Conservation (phyloP, 2,329 filamentous ascomycete species). For the Sclerotinia trifoliorum region DNA sequence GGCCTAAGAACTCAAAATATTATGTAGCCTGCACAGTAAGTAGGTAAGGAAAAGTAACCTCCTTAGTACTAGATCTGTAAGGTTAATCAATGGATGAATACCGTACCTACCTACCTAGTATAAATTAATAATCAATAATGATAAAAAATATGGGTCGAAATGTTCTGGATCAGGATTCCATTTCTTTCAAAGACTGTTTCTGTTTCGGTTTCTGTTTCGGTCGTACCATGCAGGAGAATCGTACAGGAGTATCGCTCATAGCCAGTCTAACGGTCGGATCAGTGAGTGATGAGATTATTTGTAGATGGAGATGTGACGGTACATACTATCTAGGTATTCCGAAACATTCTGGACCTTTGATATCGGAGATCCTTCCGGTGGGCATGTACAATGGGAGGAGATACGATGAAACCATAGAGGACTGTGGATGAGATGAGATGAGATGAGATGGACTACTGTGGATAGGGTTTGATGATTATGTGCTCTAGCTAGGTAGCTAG, state of each 20-base stretch:
- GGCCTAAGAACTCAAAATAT: neutral
- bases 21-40: neutral
- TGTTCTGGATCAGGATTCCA: conserved; percentile 2
- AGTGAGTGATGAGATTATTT: neutral
- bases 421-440: neutral
- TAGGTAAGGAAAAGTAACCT: no score
- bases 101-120: no score
- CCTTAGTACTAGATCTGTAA: neutral
- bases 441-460: neutral
- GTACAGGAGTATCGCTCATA: neutral
- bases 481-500: neutral
- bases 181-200: neutral
- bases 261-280: neutral
- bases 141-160: no score
- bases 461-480: neutral
- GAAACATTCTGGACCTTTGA: neutral
- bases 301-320: neutral
- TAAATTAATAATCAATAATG: no score
- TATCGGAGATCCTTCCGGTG: neutral
- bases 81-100: neutral
- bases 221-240: neutral
- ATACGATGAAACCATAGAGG: neutral
- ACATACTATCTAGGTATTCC: conserved; percentile 13
- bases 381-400: neutral
- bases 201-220: neutral